A percentile compares a stretch with the other conserved stretches of the same genome.
phyloP scores from a whole-genome alignment of 495 filamentous ascomycete species.

The Pseudevernia furfuracea region DNA sequence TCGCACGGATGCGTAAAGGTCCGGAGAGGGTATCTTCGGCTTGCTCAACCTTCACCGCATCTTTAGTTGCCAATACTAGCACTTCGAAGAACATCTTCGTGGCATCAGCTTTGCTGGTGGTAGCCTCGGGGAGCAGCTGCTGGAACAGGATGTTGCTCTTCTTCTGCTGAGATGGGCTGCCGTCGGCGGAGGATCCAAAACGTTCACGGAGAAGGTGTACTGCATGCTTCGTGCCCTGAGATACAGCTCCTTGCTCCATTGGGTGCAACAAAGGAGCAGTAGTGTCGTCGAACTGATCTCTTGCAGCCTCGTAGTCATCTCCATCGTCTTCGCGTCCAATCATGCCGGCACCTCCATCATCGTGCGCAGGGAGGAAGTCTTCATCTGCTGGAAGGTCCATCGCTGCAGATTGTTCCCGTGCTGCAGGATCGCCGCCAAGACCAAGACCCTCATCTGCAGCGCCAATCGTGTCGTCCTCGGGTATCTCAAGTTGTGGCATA shows the following conservation, averaged over 20 bases:
- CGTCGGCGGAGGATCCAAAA: slow-evolving; percentile 58
- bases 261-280: slow-evolving; percentile 64
- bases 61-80: slow-evolving; percentile 91
- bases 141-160: slow-evolving; percentile 80
- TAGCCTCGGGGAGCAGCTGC: slow-evolving; percentile 74
- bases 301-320: slow-evolving; percentile 15
- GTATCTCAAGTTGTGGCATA: slow-evolving; percentile 63
- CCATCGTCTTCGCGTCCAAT: slow-evolving; percentile 23
- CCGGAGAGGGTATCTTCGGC: slow-evolving; percentile 62
- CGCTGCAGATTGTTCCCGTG: slow-evolving; percentile 42
- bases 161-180: slow-evolving; percentile 54
- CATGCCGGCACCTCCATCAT: slow-evolving; percentile 40
- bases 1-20: slow-evolving; percentile 71
- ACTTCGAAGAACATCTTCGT: slow-evolving; percentile 99
- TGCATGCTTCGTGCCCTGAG: slow-evolving; percentile 84
- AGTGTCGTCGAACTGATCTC: slow-evolving; percentile 68
- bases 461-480: slow-evolving; percentile 51
- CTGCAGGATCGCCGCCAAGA: slow-evolving; percentile 44
- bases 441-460: slow-evolving; percentile 44
- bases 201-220: slow-evolving; percentile 88
- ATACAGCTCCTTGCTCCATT: slow-evolving; percentile 73
- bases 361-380: slow-evolving; percentile 44
- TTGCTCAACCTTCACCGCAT: slow-evolving; percentile 96
- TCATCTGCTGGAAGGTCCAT: slow-evolving; percentile 61
- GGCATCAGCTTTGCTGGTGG: slow-evolving; percentile 74